A percentile compares a stretch with the other conserved stretches of the same genome.
These are phyloP conservation scores for Puccinia horiana DNA, from an alignment of 1,284 basidiomycete genomes.

Conservation along the genomic window DNA sequence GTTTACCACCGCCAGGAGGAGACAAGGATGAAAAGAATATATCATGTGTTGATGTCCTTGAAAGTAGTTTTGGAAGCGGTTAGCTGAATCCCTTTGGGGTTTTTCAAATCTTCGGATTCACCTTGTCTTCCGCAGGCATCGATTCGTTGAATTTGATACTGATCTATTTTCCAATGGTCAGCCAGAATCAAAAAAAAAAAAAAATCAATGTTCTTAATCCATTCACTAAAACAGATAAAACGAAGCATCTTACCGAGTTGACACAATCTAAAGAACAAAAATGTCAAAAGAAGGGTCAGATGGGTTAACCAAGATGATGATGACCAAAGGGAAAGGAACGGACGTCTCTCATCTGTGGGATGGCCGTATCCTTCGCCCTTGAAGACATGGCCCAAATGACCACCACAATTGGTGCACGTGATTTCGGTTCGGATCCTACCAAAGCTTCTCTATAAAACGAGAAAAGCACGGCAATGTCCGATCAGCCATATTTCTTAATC, in stretches of 20 bases:
- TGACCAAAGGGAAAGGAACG: not conserved
- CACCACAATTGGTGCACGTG: constrained; percentile 59
- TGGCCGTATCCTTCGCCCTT: constrained; percentile 52
- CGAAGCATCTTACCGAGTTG: not conserved
- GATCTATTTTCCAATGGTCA: not conserved
- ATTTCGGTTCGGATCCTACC: constrained; percentile 61
- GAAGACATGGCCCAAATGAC: constrained; percentile 61
- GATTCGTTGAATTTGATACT: constrained; percentile 23
- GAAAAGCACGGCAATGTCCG: constrained; percentile 57
- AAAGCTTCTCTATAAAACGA: constrained; percentile 55
- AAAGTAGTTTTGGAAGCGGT: not conserved
- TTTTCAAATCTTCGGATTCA: not conserved
- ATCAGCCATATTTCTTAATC: constrained; percentile 50
- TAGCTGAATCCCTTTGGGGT: not conserved
- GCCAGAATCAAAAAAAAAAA: not conserved
- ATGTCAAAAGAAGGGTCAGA: not conserved
- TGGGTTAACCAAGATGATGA: not conserved
- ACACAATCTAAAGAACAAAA: constrained; percentile 15
- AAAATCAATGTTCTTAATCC: not conserved
- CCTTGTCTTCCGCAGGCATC: constrained; percentile 21
- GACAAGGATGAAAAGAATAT: not conserved
- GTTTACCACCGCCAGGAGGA: not conserved
- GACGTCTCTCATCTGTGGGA: constrained; percentile 44
- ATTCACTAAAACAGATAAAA: not conserved
- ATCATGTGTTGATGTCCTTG: not conserved